A percentile compares a stretch with the other conserved stretches of the same genome.
These are phyloP conservation scores for Fusarium circinatum DNA, from an alignment of 2,329 filamentous ascomycete species.

Conservation along the genomic window DNA sequence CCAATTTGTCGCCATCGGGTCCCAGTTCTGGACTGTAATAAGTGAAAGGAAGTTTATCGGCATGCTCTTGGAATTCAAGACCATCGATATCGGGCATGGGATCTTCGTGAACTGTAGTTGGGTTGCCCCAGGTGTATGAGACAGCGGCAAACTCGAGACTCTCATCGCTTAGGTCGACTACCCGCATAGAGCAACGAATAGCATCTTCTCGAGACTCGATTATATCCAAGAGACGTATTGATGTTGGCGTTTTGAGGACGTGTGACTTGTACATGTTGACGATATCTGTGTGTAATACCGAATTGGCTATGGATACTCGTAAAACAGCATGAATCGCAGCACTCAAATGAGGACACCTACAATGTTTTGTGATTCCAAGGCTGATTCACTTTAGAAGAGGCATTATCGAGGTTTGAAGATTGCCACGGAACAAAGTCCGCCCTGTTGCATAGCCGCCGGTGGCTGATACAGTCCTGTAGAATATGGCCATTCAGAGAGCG, in stretches of 20 bases:
- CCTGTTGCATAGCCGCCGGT: neutral
- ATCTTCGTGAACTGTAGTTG: neutral
- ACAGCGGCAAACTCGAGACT: neutral
- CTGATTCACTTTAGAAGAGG: neutral
- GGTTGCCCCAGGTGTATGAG: neutral
- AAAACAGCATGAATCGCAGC: too few species aligned
- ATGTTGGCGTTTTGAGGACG: neutral
- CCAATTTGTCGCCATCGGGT: neutral
- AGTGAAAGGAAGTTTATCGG: neutral
- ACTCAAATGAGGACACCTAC: neutral
- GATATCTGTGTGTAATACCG: neutral
- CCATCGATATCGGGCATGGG: neutral
- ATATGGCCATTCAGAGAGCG: neutral
- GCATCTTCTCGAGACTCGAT: neutral
- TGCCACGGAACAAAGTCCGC: neutral
- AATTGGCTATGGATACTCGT: too few species aligned
- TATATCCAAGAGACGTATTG: neutral
- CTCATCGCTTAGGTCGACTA: neutral
- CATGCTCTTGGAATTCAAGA: neutral
- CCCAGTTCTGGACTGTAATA: neutral
- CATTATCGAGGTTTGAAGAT: neutral
- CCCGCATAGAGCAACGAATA: neutral
- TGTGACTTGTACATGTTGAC: neutral
- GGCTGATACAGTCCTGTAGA: neutral
- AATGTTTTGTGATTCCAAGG: neutral